Percentiles rank a stretch among this genome's conserved stretches.
Evolutionary conservation across 2,329 filamentous ascomycete species (phyloP).

Genomic region (Nigrospora osmanthi): DNA sequence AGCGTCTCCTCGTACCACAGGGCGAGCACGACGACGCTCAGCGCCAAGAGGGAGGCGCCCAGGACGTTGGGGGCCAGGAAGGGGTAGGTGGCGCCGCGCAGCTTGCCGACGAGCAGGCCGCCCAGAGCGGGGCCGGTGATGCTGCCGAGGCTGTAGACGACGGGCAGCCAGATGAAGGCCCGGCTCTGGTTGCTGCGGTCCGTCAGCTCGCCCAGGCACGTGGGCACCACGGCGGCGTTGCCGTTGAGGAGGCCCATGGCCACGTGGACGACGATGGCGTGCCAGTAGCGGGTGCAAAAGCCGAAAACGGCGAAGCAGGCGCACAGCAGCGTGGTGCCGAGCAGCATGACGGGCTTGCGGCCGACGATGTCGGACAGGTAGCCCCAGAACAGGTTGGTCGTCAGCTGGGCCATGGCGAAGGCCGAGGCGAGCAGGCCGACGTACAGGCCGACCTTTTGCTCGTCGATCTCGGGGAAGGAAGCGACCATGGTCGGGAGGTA

Average conservation of each 20-base stretch:
- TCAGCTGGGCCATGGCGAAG: slow-evolving; percentile 87
- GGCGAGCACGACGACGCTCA: slow-evolving; percentile 67
- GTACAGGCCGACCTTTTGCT: slow-evolving; percentile 69
- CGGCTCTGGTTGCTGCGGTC: slow-evolving; percentile 90
- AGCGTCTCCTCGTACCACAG: slow-evolving; percentile 83
- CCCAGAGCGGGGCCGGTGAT: slow-evolving; percentile 92
- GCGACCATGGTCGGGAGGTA: slow-evolving; percentile 91
- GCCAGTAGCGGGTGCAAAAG: slow-evolving; percentile 74
- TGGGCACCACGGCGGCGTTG: slow-evolving; percentile 89
- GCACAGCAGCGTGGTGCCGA: slow-evolving; percentile 77
- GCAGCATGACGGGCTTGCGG: slow-evolving; percentile 72
- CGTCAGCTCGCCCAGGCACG: slow-evolving; percentile 89
- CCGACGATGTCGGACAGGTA: slow-evolving; percentile 74
- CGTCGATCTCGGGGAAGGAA: slow-evolving; percentile 72
- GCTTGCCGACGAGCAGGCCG: slow-evolving; percentile 65
- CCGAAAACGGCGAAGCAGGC: slow-evolving; percentile 80
- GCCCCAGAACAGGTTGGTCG: slow-evolving; percentile 88
- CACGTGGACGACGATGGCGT: slow-evolving; percentile 77
- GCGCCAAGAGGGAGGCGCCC: slow-evolving; percentile 60
- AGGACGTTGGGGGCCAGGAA: slow-evolving; percentile 82
- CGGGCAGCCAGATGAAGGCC: slow-evolving; percentile 88
- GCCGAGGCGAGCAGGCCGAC: slow-evolving; percentile 84
- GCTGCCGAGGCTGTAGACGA: slow-evolving; percentile 91
- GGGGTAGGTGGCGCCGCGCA: slow-evolving; percentile 58
- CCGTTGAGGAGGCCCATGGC: slow-evolving; percentile 92